Percentiles rank a stretch among this genome's conserved stretches.
Evolutionary conservation across 2,329 filamentous ascomycete species (phyloP).

Genomic region (Claviceps quebecensis): DNA sequence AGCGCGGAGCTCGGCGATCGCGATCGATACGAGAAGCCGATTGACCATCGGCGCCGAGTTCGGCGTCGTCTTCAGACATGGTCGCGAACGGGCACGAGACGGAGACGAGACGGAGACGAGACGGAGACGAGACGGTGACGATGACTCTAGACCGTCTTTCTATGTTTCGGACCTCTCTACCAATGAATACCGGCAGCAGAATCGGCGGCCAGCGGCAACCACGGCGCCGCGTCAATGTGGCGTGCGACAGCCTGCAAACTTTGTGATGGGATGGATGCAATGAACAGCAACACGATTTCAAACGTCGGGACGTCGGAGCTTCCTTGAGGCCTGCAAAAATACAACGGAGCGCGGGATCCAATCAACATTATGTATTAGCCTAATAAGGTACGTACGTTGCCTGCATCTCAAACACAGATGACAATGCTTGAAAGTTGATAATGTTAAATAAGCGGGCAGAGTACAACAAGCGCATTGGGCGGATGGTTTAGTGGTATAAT

Average conservation of each 20-base stretch:
- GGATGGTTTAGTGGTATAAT: conserved; percentile 8
- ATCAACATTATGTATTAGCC: too few species aligned
- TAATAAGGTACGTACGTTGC: too few species aligned
- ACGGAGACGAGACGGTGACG: not conserved
- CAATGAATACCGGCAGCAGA: conserved; percentile 1
- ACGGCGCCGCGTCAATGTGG: conserved; percentile 3
- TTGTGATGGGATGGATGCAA: not conserved
- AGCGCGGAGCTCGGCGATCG: conserved; percentile 34
- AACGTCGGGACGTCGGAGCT: too few species aligned
- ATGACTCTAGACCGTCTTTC: not conserved
- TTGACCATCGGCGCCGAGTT: conserved; percentile 23
- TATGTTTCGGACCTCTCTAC: not conserved
- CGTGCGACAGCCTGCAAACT: conserved; percentile 4
- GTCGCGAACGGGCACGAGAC: not conserved
- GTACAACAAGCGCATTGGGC: too few species aligned
- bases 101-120: too few species aligned
- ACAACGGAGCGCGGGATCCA: not conserved
- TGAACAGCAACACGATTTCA: too few species aligned
- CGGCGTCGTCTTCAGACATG: conserved; percentile 27
- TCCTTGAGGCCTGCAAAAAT: too few species aligned
- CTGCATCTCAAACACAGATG: too few species aligned
- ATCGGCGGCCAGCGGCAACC: conserved; percentile 4
- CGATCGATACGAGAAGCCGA: conserved; percentile 21
- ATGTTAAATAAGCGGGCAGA: too few species aligned
- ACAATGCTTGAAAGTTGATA: too few species aligned